Conservation (phyloP, 495 filamentous ascomycete species). For the Penicillium turbatum region DNA sequence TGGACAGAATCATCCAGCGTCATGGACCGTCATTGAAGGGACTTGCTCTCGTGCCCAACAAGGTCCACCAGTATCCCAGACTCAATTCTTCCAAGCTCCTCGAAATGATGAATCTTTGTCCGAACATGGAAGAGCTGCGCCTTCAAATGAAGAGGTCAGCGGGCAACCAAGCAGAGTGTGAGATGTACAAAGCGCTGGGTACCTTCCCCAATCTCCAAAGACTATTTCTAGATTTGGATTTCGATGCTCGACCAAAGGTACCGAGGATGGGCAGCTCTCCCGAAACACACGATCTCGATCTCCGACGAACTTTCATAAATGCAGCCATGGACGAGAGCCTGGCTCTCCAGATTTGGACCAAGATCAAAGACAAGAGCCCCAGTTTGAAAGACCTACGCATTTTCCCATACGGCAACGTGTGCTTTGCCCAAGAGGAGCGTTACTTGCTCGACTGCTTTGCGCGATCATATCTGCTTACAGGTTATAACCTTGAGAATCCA, state of each 20-base stretch:
- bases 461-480: too few species aligned
- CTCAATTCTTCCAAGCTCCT: background rate
- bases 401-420: too few species aligned
- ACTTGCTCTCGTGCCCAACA: background rate
- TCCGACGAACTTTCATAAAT: background rate
- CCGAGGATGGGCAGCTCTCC: too few species aligned
- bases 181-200: background rate
- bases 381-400: too few species aligned
- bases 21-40: constrained; percentile 14
- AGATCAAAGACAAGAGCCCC: too few species aligned
- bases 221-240: background rate
- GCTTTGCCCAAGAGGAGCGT: too few species aligned
- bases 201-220: background rate
- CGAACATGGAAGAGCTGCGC: background rate
- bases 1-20: constrained; percentile 5
- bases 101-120: background rate
- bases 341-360: constrained; percentile 8
- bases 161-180: background rate
- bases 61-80: background rate
- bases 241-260: background rate
- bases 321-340: constrained; percentile 8
- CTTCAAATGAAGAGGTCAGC: background rate
- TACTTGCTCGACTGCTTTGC: too few species aligned
- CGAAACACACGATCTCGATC: background rate
- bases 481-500: too few species aligned